Evolutionary conservation across 768 basidiomycete species (phyloP).

Genomic region (Pisolithus orientalis): DNA sequence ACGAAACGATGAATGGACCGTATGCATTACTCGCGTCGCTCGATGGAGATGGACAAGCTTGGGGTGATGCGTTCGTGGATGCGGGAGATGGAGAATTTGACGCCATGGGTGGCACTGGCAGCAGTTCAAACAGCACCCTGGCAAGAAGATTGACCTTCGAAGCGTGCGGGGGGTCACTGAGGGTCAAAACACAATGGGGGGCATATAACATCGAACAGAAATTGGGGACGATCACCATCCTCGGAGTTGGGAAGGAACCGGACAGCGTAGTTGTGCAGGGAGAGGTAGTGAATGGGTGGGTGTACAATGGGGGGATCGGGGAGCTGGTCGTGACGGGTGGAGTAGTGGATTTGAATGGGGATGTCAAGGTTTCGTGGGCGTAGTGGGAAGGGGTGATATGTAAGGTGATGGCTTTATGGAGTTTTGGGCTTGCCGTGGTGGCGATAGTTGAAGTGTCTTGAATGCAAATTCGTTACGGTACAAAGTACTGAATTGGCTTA

Average conservation of each 20-base stretch:
- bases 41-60: constrained; percentile 40
- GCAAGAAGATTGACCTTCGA: constrained; percentile 36
- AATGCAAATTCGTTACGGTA: too few relatives aligned
- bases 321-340: constrained; percentile 37
- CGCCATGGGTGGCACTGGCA: neutral
- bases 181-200: constrained; percentile 32
- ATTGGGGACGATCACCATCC: constrained; percentile 48
- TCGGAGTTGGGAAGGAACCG: constrained; percentile 46
- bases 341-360: constrained; percentile 38
- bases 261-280: constrained; percentile 35
- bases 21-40: constrained; percentile 60
- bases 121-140: neutral
- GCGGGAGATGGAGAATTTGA: constrained; percentile 36
- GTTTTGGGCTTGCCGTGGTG: too few relatives aligned
- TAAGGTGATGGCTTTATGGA: too few relatives aligned
- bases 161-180: constrained; percentile 30
- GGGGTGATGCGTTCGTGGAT: constrained; percentile 60
- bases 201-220: constrained; percentile 32
- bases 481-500: too few relatives aligned
- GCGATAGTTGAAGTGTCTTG: too few relatives aligned
- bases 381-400: neutral
- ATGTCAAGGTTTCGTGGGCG: neutral
- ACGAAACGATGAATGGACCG: constrained; percentile 56
- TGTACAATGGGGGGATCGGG: constrained; percentile 32
- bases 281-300: constrained; percentile 28